Conservation (phyloP, 495 filamentous ascomycete genomes). For the Bryoglossum gracile region DNA sequence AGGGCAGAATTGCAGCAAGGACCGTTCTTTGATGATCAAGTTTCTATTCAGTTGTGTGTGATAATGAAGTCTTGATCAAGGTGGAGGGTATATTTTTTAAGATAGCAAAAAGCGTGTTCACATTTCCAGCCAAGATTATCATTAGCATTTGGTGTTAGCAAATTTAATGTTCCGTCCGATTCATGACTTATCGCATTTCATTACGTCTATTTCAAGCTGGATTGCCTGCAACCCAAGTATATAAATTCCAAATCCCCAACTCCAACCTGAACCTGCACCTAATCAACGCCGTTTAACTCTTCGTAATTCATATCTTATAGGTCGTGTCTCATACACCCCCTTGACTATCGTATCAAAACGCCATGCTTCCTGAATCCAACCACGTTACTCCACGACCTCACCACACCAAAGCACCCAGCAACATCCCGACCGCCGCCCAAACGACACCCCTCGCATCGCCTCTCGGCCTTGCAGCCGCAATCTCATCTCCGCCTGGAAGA, state of each 20-base stretch:
- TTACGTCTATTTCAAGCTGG: not conserved
- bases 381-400: too few species aligned
- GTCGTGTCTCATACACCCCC: not conserved
- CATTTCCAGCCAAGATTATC: too few species aligned
- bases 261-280: not conserved
- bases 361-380: not conserved
- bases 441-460: not conserved
- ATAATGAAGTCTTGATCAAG: constrained; percentile 12
- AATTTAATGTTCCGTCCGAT: not conserved
- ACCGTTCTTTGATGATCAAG: constrained; percentile 40
- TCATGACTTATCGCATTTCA: not conserved
- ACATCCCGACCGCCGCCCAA: not conserved
- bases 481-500: constrained; percentile 24
- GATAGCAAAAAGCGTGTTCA: too few species aligned
- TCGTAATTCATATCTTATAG: not conserved
- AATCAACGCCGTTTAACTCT: not conserved
- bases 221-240: constrained; percentile 12
- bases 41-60: constrained; percentile 29
- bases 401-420: not conserved
- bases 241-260: not conserved
- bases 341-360: not conserved
- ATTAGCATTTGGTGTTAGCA: too few species aligned
- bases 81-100: not conserved
- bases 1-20: constrained; percentile 33
- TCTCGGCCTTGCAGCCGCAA: constrained; percentile 13